Base-by-base conservation (phyloP, 805 yeast species). In the Wickerhamomyces chambardii region DNA sequence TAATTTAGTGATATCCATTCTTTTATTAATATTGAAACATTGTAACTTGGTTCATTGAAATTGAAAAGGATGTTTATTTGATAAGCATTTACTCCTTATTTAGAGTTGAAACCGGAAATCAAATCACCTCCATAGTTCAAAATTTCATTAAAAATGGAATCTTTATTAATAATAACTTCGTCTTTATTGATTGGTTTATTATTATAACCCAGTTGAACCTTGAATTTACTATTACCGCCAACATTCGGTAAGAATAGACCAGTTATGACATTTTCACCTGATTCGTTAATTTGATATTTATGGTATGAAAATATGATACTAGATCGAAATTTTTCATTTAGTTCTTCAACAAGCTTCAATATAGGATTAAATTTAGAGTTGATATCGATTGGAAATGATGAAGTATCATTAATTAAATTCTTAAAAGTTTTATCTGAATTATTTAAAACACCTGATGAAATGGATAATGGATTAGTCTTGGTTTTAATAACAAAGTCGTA, bases 181-280 rank as follows among this genome's bases (percentile, higher is more conserved):
- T 67, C 73, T 5, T 66, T 56, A 25, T 65, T 70, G 5, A 66
- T 55, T 2, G 95, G 94, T 50, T 71, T 68, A 37, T 79, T 68
- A 47, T 85, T 79, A 48, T 75, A 79, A 12, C 89, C 94, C 40
- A 83, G 55, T 43, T 82, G 84, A 17, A 82, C 95, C 47, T 80
- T 78, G 63, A 86, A 87, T 55, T 78, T 83, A 24, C 12, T 24
- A 5, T 24, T 24, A 24, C 6, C 12, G 12, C 7, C 12, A 24
- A 71, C 68, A 4, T 70, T 57, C 3, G 95, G 95, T 35, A 82
- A 75, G 62, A 90, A 78, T 32, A 92, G 59, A 2, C 97, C 97
- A 17, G 89, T 72, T 33, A 90, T 73, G 7, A 80, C 78, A 46
- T 77, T 76, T 35, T 64, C 64, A 8, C 79, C 75, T 6, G 72